Conservation (phyloP, 139 green algal genomes). For the Asterochloris erici region DNA sequence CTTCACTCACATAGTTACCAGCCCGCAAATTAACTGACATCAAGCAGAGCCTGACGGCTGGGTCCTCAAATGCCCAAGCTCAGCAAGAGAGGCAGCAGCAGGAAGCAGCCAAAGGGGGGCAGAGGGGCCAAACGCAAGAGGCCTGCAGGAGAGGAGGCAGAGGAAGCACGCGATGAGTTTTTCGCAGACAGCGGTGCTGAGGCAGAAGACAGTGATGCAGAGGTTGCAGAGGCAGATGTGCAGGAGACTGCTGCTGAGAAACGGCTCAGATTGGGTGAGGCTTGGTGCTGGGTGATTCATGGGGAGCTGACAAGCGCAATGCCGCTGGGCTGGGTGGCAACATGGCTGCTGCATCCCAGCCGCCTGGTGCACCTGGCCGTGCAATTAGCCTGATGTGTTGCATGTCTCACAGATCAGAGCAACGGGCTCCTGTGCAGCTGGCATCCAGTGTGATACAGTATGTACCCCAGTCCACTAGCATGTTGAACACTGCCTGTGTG, state of each 20-base stretch:
- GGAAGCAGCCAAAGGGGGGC: not conserved
- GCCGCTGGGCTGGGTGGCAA: too few relatives aligned
- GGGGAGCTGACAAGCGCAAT: too few relatives aligned
- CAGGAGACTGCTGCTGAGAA: constrained; percentile 83
- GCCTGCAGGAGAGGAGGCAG: not conserved
- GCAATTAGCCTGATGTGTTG: too few relatives aligned
- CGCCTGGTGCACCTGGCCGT: too few relatives aligned
- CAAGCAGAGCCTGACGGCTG: too few relatives aligned
- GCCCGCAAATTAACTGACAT: too few relatives aligned
- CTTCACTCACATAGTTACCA: too few relatives aligned
- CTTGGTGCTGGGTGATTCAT: too few relatives aligned
- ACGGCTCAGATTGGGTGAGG: constrained; percentile 63
- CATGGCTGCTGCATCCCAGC: too few relatives aligned
- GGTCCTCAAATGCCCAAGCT: too few relatives aligned
- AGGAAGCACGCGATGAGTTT: constrained; percentile 34
- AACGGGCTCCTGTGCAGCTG: not conserved
- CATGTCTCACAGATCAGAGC: too few relatives aligned
- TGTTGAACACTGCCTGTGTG: not conserved
- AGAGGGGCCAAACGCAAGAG: not conserved
- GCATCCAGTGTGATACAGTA: not conserved
- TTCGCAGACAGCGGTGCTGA: constrained; percentile 46
- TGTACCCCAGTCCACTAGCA: not conserved
- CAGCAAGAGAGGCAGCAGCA: not conserved
- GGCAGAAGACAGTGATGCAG: constrained; percentile 18
- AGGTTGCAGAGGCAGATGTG: constrained; percentile 36